Conservation (phyloP, 371 early-diverging fungal species). For the Dinochytrium kinnereticum region DNA sequence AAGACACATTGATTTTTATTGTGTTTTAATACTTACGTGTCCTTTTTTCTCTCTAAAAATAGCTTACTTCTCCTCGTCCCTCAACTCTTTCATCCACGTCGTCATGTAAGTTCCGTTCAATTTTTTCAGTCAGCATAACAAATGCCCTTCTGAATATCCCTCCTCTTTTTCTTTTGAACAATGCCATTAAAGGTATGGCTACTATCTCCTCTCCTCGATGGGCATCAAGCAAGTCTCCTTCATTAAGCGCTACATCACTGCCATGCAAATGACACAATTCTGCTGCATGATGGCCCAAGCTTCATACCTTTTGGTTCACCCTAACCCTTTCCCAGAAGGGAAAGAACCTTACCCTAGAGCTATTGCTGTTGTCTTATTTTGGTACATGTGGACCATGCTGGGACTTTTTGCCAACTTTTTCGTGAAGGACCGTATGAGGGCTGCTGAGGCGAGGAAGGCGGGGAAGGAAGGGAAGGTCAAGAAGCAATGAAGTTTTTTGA, state of each 20-base stretch:
- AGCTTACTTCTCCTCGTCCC: conserved; percentile 60
- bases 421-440: conserved; percentile 11
- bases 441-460: not conserved
- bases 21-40: conserved; percentile 17
- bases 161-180: not conserved
- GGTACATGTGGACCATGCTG: conserved; percentile 71
- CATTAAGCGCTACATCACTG: conserved; percentile 65
- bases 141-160: no score
- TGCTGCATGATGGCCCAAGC: conserved; percentile 62
- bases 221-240: conserved; percentile 52
- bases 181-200: conserved; percentile 50
- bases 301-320: conserved; percentile 50
- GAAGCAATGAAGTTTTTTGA: not conserved
- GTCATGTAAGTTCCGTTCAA: conserved; percentile 53
- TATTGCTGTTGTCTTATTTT: conserved; percentile 57
- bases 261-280: conserved; percentile 69
- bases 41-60: conserved; percentile 18
- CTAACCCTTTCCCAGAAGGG: conserved; percentile 32
- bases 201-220: conserved; percentile 49
- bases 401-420: conserved; percentile 68
- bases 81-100: conserved; percentile 69
- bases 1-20: not conserved
- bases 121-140: no score
- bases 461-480: not conserved
- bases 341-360: conserved; percentile 51